Evolutionary conservation across 2,329 filamentous ascomycete species (phyloP), one percentile per base, ranked within the genome.

Genomic region (Hypoxylon sp.): DNA sequence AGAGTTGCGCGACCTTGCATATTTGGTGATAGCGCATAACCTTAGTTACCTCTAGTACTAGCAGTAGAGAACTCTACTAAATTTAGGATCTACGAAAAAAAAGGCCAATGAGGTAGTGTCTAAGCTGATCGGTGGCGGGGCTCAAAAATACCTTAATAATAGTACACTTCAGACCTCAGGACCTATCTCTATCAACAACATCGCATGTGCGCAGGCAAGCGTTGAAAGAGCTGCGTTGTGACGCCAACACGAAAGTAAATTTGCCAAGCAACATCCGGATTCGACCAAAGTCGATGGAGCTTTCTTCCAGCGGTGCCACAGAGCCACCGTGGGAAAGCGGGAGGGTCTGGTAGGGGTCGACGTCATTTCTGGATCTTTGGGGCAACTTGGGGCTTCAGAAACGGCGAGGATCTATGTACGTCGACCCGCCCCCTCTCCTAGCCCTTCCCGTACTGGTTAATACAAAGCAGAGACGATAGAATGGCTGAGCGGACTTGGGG

Each of bases 41-140:
- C 20, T 46, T 58, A 25, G 25, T 2, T 25, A 25, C 25, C 25
- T 25, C n/a, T 25, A 25, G 25, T 25, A 25, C 25, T 2, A 25
- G 25, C 25, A 25, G 25, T 25, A 35, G 6, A 37, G 44, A 64
- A 56, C 50, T 33, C 22, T 67, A 35, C 68, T 70, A 70, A 64
- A 62, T 68, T 65, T 70, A 70, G 68, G 60, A 64, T 30, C 42
- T 22, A 48, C 25, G 25, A 25, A 25, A 25, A 10, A 35, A 30
- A 42, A n/a, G 3, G 11, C 46, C 25, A 55, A 61, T 48, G n/a
- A 61, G 46, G 61, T 49, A 40, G 33, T 49, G 33, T 22, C 48
- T 55, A 40, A 31, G 60, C 20, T 33, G 61, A 66, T 61, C 63
- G 35, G 64, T 53, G 61, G 68, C 64, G 67, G 68, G 64, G 64